Evolutionary conservation across 2,329 filamentous ascomycete species (phyloP).

Genomic region (Cytospora schulzeri): DNA sequence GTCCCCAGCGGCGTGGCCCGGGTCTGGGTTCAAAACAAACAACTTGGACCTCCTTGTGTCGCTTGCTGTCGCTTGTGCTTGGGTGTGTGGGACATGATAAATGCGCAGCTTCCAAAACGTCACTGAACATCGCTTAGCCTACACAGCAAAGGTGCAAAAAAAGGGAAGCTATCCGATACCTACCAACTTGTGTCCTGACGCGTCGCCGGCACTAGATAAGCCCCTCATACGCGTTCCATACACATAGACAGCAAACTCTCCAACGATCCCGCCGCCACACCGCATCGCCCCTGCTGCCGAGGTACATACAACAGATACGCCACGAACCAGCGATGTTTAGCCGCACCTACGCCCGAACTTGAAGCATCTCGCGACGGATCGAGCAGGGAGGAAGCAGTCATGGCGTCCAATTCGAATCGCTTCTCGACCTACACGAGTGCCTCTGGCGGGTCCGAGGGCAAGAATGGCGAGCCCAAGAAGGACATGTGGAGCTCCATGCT

Average conservation of each 20-base stretch:
- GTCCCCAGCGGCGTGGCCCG: slow-evolving; percentile 3
- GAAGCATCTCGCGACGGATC: slow-evolving; percentile 23
- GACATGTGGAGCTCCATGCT: slow-evolving; percentile 95
- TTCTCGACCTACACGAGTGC: slow-evolving; percentile 61
- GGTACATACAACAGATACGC: neutral
- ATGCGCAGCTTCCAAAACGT: slow-evolving; percentile 14
- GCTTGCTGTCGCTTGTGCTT: slow-evolving; percentile 8
- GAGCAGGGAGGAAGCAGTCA: slow-evolving; percentile 14
- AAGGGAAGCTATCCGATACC: slow-evolving; percentile 6
- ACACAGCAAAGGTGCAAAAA: neutral
- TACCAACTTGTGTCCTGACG: slow-evolving; percentile 7
- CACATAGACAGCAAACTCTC: slow-evolving; percentile 4
- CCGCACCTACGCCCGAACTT: slow-evolving; percentile 19
- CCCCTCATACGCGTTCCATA: neutral
- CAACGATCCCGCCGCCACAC: slow-evolving; percentile 9
- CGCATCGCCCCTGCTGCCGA: slow-evolving; percentile 16
- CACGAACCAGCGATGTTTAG: slow-evolving; percentile 26
- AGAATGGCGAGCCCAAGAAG: slow-evolving; percentile 73
- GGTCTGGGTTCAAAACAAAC: slow-evolving; percentile 10
- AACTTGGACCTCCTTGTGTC: slow-evolving; percentile 20
- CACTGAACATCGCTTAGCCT: slow-evolving; percentile 12
- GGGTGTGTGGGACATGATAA: slow-evolving; percentile 13
- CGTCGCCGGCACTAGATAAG: neutral
- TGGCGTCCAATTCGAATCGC: slow-evolving; percentile 55
- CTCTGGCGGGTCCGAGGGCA: slow-evolving; percentile 52